phyloP scores from a whole-genome alignment of 2,329 filamentous ascomycete species.

The Tolypocladium amazonense region DNA sequence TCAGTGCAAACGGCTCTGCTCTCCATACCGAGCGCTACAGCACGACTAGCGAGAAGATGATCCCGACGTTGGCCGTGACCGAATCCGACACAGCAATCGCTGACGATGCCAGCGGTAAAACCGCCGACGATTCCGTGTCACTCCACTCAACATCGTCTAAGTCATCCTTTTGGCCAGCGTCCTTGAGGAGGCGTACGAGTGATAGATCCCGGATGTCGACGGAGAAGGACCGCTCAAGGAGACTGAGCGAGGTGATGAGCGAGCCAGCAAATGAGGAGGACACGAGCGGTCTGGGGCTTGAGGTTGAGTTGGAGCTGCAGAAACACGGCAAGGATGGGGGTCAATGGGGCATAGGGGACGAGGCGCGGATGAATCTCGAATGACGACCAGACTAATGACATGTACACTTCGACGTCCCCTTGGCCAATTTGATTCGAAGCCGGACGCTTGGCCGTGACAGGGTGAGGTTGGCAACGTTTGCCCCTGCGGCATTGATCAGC shows the following conservation, averaged over 20 bases:
- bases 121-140: conserved; percentile 31
- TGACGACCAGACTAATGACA: conserved; percentile 21
- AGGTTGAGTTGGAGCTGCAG: conserved; percentile 41
- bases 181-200: conserved; percentile 27
- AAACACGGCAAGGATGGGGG: conserved; percentile 42
- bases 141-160: conserved; percentile 37
- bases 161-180: conserved; percentile 31
- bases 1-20: conserved; percentile 11
- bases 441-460: not conserved
- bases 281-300: conserved; percentile 27
- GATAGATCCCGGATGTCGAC: conserved; percentile 19
- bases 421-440: not conserved
- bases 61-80: conserved; percentile 12
- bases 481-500: not conserved
- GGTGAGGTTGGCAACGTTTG: not conserved
- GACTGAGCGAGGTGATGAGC: conserved; percentile 32
- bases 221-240: conserved; percentile 25
- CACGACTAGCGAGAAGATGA: conserved; percentile 26
- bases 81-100: conserved; percentile 11
- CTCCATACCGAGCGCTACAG: conserved; percentile 20
- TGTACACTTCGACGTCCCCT: not conserved
- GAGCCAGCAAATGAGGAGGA: conserved; percentile 33
- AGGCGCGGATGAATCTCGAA: conserved; percentile 74
- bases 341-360: conserved; percentile 74
- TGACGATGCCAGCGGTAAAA: conserved; percentile 18